These are phyloP conservation scores for Leucocoprinus sp. DNA, from an alignment of 768 basidiomycete genomes.

Conservation along the genomic window DNA sequence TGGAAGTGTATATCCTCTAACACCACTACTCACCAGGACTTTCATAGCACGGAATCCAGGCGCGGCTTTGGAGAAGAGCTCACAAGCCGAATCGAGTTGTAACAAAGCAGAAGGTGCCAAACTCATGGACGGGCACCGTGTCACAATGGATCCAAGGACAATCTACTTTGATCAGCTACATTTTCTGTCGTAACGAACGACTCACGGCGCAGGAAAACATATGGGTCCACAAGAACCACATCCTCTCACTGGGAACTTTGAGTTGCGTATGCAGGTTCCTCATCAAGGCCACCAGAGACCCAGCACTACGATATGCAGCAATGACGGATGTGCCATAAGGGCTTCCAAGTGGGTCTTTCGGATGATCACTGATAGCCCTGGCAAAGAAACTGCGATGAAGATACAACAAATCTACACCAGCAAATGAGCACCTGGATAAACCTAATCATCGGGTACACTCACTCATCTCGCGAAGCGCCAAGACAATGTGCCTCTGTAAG, in stretches of 20 bases:
- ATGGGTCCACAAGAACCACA: conserved; percentile 57
- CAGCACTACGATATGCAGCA: conserved; percentile 66
- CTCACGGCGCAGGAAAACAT: conserved; percentile 63
- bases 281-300: conserved; percentile 63
- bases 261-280: conserved; percentile 58
- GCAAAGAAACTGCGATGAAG: conserved; percentile 70
- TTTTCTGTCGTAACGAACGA: conserved; percentile 12
- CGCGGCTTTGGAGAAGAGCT: conserved; percentile 65
- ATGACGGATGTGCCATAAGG: conserved; percentile 68
- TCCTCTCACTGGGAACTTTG: conserved; percentile 53
- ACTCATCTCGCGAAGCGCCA: conserved; percentile 67
- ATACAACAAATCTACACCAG: conserved; percentile 50
- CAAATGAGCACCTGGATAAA: neutral
- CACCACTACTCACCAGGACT: conserved; percentile 42
- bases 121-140: conserved; percentile 73
- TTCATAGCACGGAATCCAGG: conserved; percentile 55
- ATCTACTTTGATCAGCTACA: conserved; percentile 32
- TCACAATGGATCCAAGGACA: conserved; percentile 67
- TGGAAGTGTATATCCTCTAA: neutral
- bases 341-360: conserved; percentile 65
- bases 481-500: conserved; percentile 58
- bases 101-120: conserved; percentile 66
- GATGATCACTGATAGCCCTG: conserved; percentile 63
- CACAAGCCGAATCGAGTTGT: conserved; percentile 68
- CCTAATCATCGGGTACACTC: conserved; percentile 21